phyloP scores from a whole-genome alignment of 1,284 basidiomycete genomes.

The Bondarzewia mesenterica region DNA sequence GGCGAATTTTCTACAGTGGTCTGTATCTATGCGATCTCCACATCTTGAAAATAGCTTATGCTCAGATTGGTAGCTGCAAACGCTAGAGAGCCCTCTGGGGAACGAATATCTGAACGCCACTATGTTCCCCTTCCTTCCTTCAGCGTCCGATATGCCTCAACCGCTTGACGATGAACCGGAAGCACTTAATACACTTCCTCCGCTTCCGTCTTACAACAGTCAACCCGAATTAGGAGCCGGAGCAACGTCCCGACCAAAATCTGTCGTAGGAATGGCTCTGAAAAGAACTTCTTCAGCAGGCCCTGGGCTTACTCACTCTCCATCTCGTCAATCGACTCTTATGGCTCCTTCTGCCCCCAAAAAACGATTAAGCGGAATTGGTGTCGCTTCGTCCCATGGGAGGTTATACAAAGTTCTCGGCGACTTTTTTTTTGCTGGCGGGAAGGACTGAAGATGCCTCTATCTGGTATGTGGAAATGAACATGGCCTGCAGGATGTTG shows the following conservation, averaged over 20 bases:
- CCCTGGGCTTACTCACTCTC: conserved; percentile 18
- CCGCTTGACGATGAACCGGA: conserved; percentile 39
- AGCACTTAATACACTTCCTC: conserved; percentile 32
- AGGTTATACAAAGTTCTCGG: conserved; percentile 83
- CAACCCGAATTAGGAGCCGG: conserved; percentile 46
- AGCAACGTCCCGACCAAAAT: conserved; percentile 27
- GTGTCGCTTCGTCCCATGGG: conserved; percentile 65
- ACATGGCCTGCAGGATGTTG: neutral
- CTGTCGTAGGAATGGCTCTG: conserved; percentile 28
- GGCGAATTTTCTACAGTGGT: conserved; percentile 78
- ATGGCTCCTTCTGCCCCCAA: conserved; percentile 35
- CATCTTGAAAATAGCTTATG: conserved; percentile 14
- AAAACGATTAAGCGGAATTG: conserved; percentile 55
- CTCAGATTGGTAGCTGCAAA: conserved; percentile 38
- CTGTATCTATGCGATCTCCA: conserved; percentile 18
- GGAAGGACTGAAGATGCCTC: conserved; percentile 76
- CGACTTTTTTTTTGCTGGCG: conserved; percentile 78
- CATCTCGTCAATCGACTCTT: conserved; percentile 40
- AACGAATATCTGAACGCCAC: conserved; percentile 69
- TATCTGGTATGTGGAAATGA: conserved; percentile 49
- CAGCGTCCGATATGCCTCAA: conserved; percentile 48
- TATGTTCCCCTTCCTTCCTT: conserved; percentile 52
- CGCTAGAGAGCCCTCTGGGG: conserved; percentile 61
- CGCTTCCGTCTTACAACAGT: conserved; percentile 41
- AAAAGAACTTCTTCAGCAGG: conserved; percentile 50